Percentiles rank a stretch among this genome's conserved stretches.
These are phyloP conservation scores for Phlebiopsis gigantea DNA, from an alignment of 768 basidiomycete genomes.

Conservation along the genomic window DNA sequence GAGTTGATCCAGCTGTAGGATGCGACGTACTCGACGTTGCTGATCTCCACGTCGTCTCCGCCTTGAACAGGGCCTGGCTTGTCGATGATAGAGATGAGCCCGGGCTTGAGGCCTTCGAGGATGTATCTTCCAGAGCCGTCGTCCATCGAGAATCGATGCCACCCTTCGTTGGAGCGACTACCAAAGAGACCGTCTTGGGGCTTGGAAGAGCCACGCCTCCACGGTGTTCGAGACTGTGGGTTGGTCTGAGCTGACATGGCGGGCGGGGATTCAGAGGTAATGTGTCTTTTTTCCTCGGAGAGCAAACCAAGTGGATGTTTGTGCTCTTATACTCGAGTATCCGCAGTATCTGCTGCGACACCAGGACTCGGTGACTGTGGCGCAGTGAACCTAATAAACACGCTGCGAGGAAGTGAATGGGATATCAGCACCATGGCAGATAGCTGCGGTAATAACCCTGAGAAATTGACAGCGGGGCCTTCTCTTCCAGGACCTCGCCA, in stretches of 20 bases:
- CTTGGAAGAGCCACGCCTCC: neutral
- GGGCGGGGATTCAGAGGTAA: neutral
- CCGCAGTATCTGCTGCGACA: neutral
- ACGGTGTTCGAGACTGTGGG: neutral
- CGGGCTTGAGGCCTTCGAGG: neutral
- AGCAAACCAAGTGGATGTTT: neutral
- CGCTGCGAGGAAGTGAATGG: neutral
- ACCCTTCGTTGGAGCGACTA: neutral
- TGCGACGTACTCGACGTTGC: conserved; percentile 22
- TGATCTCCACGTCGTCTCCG: neutral
- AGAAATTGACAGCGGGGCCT: too few relatives aligned
- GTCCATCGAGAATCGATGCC: neutral
- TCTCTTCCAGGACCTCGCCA: too few relatives aligned
- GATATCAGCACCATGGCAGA: too few relatives aligned
- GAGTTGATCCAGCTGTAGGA: conserved; percentile 27
- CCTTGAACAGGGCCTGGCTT: neutral
- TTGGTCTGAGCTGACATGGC: neutral
- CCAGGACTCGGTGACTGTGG: neutral
- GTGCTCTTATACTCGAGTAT: neutral
- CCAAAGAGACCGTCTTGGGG: neutral
- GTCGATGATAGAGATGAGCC: neutral
- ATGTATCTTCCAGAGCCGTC: neutral
- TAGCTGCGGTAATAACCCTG: too few relatives aligned
- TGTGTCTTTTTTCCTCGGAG: neutral
- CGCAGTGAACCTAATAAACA: neutral